These are phyloP conservation scores for Suillus sp. DNA, from an alignment of 768 basidiomycete species.

Conservation along the genomic window DNA sequence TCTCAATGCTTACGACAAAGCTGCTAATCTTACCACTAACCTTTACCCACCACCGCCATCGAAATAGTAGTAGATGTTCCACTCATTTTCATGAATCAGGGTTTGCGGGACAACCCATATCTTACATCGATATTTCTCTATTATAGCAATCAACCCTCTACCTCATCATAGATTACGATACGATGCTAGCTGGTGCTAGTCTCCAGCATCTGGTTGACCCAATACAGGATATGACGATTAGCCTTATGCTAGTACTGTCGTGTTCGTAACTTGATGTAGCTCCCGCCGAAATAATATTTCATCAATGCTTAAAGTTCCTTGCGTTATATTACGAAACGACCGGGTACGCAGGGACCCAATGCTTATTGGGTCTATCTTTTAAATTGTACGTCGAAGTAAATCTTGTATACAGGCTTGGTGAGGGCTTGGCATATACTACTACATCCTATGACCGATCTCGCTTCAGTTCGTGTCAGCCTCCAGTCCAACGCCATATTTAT, in stretches of 20 bases:
- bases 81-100: neutral
- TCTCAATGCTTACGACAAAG: conserved; percentile 18
- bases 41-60: conserved; percentile 15
- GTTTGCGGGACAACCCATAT: neutral
- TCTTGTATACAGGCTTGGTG: neutral
- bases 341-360: too few relatives aligned
- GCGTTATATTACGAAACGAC: neutral
- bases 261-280: neutral
- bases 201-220: too few relatives aligned
- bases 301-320: neutral
- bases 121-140: neutral
- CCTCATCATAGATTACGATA: too few relatives aligned
- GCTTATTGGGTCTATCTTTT: too few relatives aligned
- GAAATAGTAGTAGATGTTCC: neutral
- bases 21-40: conserved; percentile 21
- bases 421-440: neutral
- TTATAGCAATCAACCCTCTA: neutral
- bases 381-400: too few relatives aligned
- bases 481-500: neutral
- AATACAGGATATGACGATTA: too few relatives aligned
- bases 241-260: too few relatives aligned
- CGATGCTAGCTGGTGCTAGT: too few relatives aligned
- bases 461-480: neutral
- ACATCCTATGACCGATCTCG: neutral
- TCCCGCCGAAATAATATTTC: too few relatives aligned